Conservation (phyloP, 2,329 filamentous ascomycete species). For the Fusarium sp. region DNA sequence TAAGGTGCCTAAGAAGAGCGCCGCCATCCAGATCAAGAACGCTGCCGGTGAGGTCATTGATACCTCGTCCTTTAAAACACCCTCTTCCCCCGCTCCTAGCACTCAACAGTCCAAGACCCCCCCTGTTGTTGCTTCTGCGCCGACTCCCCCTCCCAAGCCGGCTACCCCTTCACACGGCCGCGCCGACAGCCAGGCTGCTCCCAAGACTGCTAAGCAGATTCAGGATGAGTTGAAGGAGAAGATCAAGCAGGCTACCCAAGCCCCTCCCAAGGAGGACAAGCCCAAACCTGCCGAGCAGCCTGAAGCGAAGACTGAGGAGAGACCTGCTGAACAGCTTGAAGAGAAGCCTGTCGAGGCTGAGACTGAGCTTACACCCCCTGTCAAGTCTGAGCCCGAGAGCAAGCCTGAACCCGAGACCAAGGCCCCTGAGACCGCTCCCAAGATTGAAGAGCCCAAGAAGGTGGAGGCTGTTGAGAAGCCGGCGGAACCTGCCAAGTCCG, state of each 20-base stretch:
- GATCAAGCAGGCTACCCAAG: slow-evolving; percentile 69
- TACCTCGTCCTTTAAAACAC: slow-evolving; percentile 67
- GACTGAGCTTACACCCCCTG: slow-evolving; percentile 28
- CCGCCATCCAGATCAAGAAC: slow-evolving; percentile 85
- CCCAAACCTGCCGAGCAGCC: slow-evolving; percentile 37
- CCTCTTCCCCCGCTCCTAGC: slow-evolving; percentile 64
- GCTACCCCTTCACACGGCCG: slow-evolving; percentile 74
- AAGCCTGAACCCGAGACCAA: slow-evolving; percentile 46
- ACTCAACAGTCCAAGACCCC: slow-evolving; percentile 70
- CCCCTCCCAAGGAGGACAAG: slow-evolving; percentile 47
- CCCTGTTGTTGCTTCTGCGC: slow-evolving; percentile 75
- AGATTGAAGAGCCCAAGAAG: slow-evolving; percentile 41
- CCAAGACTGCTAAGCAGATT: slow-evolving; percentile 82
- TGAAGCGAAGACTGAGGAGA: slow-evolving; percentile 47
- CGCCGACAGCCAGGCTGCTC: slow-evolving; percentile 71
- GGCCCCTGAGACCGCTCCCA: slow-evolving; percentile 39
- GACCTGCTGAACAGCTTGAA: slow-evolving; percentile 33
- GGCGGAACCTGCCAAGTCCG: slow-evolving; percentile 44
- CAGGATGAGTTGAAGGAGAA: slow-evolving; percentile 84
- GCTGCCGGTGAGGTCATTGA: slow-evolving; percentile 80
- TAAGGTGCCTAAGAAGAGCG: slow-evolving; percentile 69
- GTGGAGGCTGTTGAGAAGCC: slow-evolving; percentile 39
- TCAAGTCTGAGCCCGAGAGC: slow-evolving; percentile 36
- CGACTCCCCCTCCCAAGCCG: slow-evolving; percentile 82
- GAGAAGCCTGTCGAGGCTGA: slow-evolving; percentile 19